These are phyloP conservation scores for Cryomyces minteri DNA, from an alignment of 495 filamentous ascomycete species.

Conservation along the genomic window DNA sequence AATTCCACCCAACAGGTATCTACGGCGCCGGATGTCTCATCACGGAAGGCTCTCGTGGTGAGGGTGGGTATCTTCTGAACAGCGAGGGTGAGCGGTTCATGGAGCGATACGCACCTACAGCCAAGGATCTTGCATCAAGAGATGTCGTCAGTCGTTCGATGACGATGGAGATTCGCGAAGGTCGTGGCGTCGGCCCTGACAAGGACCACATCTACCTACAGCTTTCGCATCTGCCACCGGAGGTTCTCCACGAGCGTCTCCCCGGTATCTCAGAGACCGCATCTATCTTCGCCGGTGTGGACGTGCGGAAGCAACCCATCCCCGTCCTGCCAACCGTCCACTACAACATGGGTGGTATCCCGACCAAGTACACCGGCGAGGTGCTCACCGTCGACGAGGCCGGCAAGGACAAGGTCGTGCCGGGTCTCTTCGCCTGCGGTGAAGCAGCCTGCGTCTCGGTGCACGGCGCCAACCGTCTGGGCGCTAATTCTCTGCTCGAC, in stretches of 20 bases:
- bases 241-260: conserved; percentile 87
- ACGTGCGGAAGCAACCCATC: conserved; percentile 92
- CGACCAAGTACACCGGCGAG: conserved; percentile 92
- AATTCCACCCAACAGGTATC: conserved; percentile 99
- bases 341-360: conserved; percentile 99
- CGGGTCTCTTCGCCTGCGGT: conserved; percentile 88
- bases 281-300: conserved; percentile 91
- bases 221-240: conserved; percentile 77
- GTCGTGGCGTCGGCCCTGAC: conserved; percentile 85
- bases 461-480: conserved; percentile 92
- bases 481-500: conserved; percentile 94
- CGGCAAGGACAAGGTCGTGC: conserved; percentile 83
- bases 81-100: conserved; percentile 96
- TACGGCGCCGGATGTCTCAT: conserved; percentile 98
- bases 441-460: conserved; percentile 98
- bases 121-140: conserved; percentile 89
- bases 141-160: conserved; percentile 96
- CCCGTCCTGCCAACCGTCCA: conserved; percentile 95
- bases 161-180: conserved; percentile 95
- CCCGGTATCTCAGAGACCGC: conserved; percentile 98
- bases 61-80: conserved; percentile 95
- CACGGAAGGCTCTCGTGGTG: conserved; percentile 93
- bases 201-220: conserved; percentile 98
- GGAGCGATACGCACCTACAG: conserved; percentile 94
- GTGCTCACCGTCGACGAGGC: conserved; percentile 67